A percentile compares a stretch with the other conserved stretches of the same genome.
phyloP scores from a whole-genome alignment of 2,329 filamentous ascomycete genomes.

The Epichloe uncinata region DNA sequence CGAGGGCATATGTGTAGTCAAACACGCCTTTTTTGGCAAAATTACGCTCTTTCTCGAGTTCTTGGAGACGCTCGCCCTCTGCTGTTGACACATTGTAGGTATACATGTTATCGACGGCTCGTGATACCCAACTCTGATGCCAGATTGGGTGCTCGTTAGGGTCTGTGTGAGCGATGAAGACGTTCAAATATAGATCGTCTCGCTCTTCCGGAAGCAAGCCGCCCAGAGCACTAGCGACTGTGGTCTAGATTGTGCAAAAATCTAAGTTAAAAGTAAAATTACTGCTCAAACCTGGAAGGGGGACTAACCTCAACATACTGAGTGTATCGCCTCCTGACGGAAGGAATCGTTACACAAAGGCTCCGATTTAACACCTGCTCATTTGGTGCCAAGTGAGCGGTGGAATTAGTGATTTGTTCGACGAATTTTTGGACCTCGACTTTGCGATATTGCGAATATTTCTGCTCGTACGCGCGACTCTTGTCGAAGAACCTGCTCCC shows the following conservation, averaged over 20 bases:
- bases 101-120: neutral
- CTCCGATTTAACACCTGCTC: neutral
- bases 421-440: neutral
- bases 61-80: neutral
- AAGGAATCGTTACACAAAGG: neutral
- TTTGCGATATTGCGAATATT: neutral
- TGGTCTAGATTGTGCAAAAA: neutral
- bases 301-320: neutral
- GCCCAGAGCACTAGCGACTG: neutral
- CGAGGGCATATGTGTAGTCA: neutral
- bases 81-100: neutral
- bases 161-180: neutral
- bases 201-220: neutral
- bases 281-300: neutral
- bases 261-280: neutral
- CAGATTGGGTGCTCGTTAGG: neutral
- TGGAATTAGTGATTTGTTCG: neutral
- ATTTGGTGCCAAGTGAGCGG: neutral
- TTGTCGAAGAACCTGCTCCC: neutral
- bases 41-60: neutral
- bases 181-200: neutral
- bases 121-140: neutral
- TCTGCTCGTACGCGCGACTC: neutral
- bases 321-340: neutral
- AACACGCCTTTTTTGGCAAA: neutral